Evolutionary conservation across 345 rosid species (phyloP).

Genomic region (Eucalyptus viminalis): DNA sequence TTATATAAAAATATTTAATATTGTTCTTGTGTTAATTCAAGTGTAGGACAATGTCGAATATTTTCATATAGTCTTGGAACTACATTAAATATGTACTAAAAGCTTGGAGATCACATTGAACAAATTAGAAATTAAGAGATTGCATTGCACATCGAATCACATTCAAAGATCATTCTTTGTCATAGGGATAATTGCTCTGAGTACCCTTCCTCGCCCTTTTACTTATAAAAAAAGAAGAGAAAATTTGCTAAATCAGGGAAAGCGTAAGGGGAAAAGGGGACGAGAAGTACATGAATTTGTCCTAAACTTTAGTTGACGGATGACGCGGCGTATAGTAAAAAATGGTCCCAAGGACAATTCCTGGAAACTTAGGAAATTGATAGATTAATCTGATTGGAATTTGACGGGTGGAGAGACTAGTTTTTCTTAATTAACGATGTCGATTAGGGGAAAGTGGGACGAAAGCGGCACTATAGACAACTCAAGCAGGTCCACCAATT

Average conservation of each 20-base stretch:
- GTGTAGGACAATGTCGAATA: rapidly evolving
- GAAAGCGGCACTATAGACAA: not conserved
- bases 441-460: not conserved
- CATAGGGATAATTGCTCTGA: too few species aligned
- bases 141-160: rapidly evolving
- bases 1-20: too few species aligned
- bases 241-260: not conserved
- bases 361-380: not conserved
- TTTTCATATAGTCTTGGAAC: too few species aligned
- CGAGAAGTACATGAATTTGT: not conserved
- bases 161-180: too few species aligned
- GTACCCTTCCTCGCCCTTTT: too few species aligned
- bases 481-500: not conserved
- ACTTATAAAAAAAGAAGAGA: too few species aligned
- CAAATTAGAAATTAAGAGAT: too few species aligned
- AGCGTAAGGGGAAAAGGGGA: not conserved
- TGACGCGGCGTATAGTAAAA: not conserved
- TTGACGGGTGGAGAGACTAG: not conserved
- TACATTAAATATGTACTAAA: too few species aligned
- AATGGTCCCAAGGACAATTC: not conserved
- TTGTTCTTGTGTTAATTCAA: too few species aligned
- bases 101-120: too few species aligned
- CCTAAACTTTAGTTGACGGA: not conserved
- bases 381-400: not conserved
- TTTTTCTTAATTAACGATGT: not conserved